Conservation (phyloP, 305 asterid species). For the Striga hermonthica region DNA sequence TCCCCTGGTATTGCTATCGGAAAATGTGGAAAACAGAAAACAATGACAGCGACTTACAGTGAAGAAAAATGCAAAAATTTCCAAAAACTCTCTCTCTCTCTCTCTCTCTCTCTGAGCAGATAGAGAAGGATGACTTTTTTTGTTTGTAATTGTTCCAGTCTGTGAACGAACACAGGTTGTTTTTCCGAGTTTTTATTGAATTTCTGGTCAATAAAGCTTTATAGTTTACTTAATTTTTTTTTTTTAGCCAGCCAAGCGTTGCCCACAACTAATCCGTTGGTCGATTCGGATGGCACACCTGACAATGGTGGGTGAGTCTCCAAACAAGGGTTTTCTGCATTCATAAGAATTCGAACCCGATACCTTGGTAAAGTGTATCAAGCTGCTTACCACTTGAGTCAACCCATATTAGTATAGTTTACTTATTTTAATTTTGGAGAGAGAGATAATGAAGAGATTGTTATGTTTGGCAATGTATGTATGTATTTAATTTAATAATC, state of each 20-base stretch:
- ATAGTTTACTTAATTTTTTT: constrained; percentile 16
- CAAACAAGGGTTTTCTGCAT: no score
- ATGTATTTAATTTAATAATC: no score
- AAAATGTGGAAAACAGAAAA: constrained; percentile 32
- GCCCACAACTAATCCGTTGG: no score
- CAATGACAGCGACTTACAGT: constrained; percentile 12
- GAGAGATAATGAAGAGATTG: no score
- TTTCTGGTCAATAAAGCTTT: constrained; percentile 17
- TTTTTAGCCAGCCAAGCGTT: no score
- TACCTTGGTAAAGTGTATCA: no score
- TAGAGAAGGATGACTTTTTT: constrained; percentile 1
- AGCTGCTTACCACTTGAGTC: no score
- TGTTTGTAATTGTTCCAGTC: not conserved
- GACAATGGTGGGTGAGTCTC: no score
- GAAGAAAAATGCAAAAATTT: not conserved
- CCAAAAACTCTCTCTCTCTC: not conserved
- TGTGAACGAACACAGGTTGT: not conserved
- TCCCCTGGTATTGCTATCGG: constrained; percentile 24
- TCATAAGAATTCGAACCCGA: no score
- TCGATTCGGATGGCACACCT: no score
- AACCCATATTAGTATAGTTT: no score
- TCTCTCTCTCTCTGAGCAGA: constrained; percentile 1
- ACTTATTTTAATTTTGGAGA: not conserved
- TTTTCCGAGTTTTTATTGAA: constrained; percentile 1
- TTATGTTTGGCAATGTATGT: no score